Conservation (phyloP, 2,329 filamentous ascomycete genomes). For the Fusarium floridanum region DNA sequence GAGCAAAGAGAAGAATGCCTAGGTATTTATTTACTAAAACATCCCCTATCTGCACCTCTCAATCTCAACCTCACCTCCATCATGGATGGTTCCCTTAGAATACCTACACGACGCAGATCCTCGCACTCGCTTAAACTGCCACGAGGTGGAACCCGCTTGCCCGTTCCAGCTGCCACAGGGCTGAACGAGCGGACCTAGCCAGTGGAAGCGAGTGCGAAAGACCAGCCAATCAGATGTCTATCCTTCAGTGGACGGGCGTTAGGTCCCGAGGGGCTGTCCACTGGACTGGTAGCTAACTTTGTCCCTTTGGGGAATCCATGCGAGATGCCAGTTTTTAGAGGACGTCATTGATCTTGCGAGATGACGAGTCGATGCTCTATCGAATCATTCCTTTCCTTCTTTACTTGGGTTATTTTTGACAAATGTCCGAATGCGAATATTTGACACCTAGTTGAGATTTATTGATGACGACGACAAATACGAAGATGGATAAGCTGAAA, state of each 20-base stretch:
- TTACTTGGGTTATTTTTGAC: background rate
- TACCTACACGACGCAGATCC: background rate
- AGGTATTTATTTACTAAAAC: background rate
- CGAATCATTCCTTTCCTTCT: background rate
- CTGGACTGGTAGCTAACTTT: slow-evolving; percentile 10
- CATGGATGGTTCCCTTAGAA: background rate
- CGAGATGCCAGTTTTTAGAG: slow-evolving; percentile 11
- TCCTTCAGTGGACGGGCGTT: slow-evolving; percentile 23
- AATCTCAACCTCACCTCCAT: background rate
- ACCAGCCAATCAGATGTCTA: slow-evolving; percentile 4
- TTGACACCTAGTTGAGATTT: background rate
- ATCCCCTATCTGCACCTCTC: background rate
- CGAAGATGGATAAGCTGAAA: background rate
- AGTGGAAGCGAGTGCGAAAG: slow-evolving; percentile 23
- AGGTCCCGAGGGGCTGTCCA: background rate
- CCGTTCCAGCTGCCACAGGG: slow-evolving; percentile 20
- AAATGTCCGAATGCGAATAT: slow-evolving; percentile 22
- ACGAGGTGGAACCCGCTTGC: slow-evolving; percentile 1
- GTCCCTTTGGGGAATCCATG: slow-evolving; percentile 24
- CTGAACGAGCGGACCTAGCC: slow-evolving; percentile 12
- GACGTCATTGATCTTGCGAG: slow-evolving; percentile 13
- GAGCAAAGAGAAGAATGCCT: background rate
- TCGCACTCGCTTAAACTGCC: slow-evolving; percentile 28
- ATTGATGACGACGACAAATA: background rate
- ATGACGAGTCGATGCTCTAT: slow-evolving; percentile 31